Evolutionary conservation across 352 stramenopile species (phyloP).

Genomic region (Phytophthora nicotianae): DNA sequence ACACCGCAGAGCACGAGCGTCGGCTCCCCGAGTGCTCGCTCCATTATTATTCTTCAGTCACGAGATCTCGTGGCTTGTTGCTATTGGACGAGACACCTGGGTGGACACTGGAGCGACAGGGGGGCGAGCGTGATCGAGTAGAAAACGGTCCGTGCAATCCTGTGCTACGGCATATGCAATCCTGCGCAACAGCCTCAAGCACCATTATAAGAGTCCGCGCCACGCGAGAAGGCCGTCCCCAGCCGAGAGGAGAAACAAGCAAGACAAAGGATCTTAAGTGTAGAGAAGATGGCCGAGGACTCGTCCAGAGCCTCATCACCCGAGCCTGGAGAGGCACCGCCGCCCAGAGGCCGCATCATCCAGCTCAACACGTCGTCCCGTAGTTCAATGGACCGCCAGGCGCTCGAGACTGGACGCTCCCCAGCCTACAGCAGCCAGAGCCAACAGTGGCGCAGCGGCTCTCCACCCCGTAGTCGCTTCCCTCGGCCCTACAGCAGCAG

Average conservation of each 20-base stretch:
- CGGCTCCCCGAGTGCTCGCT: conserved; percentile 48
- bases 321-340: conserved; percentile 26
- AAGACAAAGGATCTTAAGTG: background rate
- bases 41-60: conserved; percentile 37
- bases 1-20: conserved; percentile 64
- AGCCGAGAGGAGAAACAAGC: background rate
- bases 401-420: conserved; percentile 24
- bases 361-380: conserved; percentile 33
- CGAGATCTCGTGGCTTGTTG: conserved; percentile 5
- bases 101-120: conserved; percentile 14
- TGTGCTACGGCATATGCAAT: conserved; percentile 17
- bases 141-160: conserved; percentile 25
- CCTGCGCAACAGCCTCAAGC: conserved; percentile 4
- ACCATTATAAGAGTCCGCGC: conserved; percentile 19
- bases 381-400: conserved; percentile 22
- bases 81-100: conserved; percentile 17
- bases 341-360: conserved; percentile 21
- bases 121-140: conserved; percentile 8
- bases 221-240: conserved; percentile 8
- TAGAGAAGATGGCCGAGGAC: conserved; percentile 34
- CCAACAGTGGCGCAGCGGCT: conserved; percentile 24
- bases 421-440: conserved; percentile 17
- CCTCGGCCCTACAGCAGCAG: conserved; percentile 20
- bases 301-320: conserved; percentile 32
- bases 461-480: conserved; percentile 30